These are phyloP conservation scores for Vishniacozyma victoriae DNA, from an alignment of 768 basidiomycete species.

Conservation along the genomic window DNA sequence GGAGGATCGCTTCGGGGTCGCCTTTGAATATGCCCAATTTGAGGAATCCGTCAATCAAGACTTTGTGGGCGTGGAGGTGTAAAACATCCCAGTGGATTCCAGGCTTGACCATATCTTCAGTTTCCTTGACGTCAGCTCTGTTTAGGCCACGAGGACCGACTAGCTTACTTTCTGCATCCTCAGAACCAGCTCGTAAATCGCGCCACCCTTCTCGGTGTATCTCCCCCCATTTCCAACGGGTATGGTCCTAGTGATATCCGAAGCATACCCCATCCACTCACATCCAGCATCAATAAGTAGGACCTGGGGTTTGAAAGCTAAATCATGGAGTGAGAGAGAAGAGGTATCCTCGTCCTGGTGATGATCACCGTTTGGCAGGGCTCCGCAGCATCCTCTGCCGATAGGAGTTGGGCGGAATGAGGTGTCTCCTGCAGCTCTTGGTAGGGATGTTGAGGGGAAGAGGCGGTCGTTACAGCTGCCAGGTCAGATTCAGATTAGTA, in stretches of 20 bases:
- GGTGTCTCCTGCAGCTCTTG: constrained; percentile 25
- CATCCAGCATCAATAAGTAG: constrained; percentile 92
- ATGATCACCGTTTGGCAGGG: constrained; percentile 22
- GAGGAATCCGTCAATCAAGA: constrained; percentile 75
- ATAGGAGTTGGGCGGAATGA: constrained; percentile 23
- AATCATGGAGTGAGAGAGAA: constrained; percentile 54
- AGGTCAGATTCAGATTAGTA: neutral
- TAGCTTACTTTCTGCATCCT: constrained; percentile 76
- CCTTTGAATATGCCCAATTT: constrained; percentile 75
- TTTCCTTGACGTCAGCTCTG: constrained; percentile 52
- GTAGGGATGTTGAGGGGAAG: constrained; percentile 32
- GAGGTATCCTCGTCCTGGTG: constrained; percentile 26
- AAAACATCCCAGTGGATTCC: constrained; percentile 86
- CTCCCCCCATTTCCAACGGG: constrained; percentile 82
- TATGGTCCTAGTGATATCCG: constrained; percentile 56
- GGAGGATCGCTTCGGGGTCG: constrained; percentile 56
- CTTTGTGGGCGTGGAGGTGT: constrained; percentile 74
- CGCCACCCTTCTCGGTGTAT: constrained; percentile 72
- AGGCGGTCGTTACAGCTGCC: constrained; percentile 72
- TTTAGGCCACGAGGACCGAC: neutral
- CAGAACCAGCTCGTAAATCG: constrained; percentile 79
- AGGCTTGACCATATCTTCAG: constrained; percentile 64
- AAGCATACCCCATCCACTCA: constrained; percentile 68
- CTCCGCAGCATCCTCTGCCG: constrained; percentile 39
- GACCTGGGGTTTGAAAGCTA: constrained; percentile 52